A percentile compares a stretch with the other conserved stretches of the same genome.
Evolutionary conservation across 106 monocot genomes (phyloP).

Genomic region (Dactylorhiza incarnata): DNA sequence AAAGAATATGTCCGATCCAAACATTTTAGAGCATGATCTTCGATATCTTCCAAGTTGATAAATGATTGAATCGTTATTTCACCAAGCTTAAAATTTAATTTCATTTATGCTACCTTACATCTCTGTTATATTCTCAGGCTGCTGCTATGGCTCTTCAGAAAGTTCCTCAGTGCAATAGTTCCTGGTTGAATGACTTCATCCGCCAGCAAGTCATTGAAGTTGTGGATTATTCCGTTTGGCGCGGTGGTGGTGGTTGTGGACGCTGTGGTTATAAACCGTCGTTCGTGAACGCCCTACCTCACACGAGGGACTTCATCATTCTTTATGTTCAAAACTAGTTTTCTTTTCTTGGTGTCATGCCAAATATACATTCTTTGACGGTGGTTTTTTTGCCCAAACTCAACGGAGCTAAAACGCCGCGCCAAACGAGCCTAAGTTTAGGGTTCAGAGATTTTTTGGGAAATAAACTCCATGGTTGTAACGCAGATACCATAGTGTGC

Average conservation of each 20-base stretch:
- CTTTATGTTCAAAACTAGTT: too few relatives aligned
- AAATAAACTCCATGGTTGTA: neutral
- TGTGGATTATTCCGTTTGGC: neutral
- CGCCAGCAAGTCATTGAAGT: constrained; percentile 59
- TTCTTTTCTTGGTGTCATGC: too few relatives aligned
- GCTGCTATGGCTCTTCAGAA: constrained; percentile 95
- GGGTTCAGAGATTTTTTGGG: neutral
- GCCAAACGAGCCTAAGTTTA: too few relatives aligned
- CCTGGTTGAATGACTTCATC: constrained; percentile 97
- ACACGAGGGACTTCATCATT: too few relatives aligned
- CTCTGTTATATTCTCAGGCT: constrained; percentile 37
- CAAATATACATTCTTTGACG: too few relatives aligned
- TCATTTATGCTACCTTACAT: neutral
- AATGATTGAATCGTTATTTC: neutral
- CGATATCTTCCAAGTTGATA: too few relatives aligned
- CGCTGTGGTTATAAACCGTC: too few relatives aligned
- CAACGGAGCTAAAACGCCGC: too few relatives aligned
- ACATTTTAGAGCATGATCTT: too few relatives aligned
- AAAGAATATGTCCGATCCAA: neutral
- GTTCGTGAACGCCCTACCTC: too few relatives aligned
- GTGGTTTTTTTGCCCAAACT: too few relatives aligned
- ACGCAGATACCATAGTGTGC: constrained; percentile 76
- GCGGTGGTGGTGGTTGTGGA: too few relatives aligned
- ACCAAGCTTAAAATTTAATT: neutral
- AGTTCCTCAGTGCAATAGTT: constrained; percentile 95